Conservation (phyloP, 371 early-diverging fungal genomes). For the Funneliformis caledonium region DNA sequence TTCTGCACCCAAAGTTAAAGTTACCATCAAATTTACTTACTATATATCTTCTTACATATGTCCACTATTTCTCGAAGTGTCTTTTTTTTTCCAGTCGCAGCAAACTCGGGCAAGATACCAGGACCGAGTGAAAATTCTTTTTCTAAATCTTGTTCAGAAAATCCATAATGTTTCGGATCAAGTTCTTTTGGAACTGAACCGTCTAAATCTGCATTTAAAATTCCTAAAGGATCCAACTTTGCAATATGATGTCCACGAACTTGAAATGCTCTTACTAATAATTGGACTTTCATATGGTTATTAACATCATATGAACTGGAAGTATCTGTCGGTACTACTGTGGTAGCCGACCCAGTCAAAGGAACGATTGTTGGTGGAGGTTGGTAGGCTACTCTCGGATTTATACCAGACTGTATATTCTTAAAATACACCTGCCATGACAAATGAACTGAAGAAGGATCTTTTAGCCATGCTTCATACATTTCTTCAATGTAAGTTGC, state of each 20-base stretch:
- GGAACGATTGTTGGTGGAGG: constrained; percentile 78
- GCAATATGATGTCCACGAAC: constrained; percentile 96
- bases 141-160: constrained; percentile 90
- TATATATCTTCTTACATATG: constrained; percentile 84
- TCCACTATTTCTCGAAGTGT: constrained; percentile 91
- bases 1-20: not conserved
- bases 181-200: constrained; percentile 81
- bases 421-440: constrained; percentile 97
- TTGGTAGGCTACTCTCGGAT: constrained; percentile 77
- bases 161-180: constrained; percentile 88
- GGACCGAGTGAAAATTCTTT: constrained; percentile 90
- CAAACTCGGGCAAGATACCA: constrained; percentile 92
- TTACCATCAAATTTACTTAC: constrained; percentile 53
- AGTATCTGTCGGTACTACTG: constrained; percentile 42
- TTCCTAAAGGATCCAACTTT: constrained; percentile 91
- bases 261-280: constrained; percentile 96
- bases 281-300: constrained; percentile 97
- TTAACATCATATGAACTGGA: constrained; percentile 70
- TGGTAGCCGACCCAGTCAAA: constrained; percentile 25
- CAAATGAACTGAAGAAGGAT: constrained; percentile 91
- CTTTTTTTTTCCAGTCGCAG: constrained; percentile 62
- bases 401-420: constrained; percentile 78
- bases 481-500: constrained; percentile 94
- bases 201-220: constrained; percentile 68
- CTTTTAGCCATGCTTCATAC: constrained; percentile 91